Evolutionary conservation across 2,329 filamentous ascomycete genomes (phyloP).

Genomic region (Dactylonectria estremocensis): DNA sequence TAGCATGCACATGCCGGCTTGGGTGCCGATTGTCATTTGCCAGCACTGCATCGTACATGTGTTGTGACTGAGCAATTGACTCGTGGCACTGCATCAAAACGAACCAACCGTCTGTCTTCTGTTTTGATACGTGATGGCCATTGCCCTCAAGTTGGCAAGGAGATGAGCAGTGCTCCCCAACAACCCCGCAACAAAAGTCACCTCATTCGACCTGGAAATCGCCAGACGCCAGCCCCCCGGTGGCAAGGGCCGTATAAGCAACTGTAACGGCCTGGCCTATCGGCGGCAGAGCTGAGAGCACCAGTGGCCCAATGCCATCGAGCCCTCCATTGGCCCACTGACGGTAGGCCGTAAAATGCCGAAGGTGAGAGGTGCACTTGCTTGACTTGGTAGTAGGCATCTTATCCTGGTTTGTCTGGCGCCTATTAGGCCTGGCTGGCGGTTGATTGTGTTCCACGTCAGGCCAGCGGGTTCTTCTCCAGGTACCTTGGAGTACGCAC

Average conservation of each 20-base stretch:
- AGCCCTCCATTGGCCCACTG: not conserved
- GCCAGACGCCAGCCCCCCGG: conserved; percentile 38
- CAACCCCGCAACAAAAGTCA: conserved; percentile 45
- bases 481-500: too few species aligned
- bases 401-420: too few species aligned
- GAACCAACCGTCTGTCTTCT: conserved; percentile 5
- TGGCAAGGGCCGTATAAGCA: conserved; percentile 34
- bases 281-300: not conserved
- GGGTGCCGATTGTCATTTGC: not conserved
- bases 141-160: conserved; percentile 6
- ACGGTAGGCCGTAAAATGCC: not conserved
- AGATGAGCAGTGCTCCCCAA: conserved; percentile 22
- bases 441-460: conserved; percentile 25
- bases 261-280: conserved; percentile 6
- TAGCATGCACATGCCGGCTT: not conserved
- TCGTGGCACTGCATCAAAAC: not conserved
- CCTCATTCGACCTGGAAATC: conserved; percentile 47
- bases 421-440: not conserved
- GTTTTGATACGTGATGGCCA: conserved; percentile 13
- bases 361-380: not conserved
- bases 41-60: not conserved
- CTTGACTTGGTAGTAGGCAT: too few species aligned
- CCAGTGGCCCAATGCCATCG: not conserved
- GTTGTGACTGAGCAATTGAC: conserved; percentile 5
- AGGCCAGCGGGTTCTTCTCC: conserved; percentile 1